Evolutionary conservation across 1,139 yeast genomes (phyloP).

Genomic region (Candida dubliniensis): DNA sequence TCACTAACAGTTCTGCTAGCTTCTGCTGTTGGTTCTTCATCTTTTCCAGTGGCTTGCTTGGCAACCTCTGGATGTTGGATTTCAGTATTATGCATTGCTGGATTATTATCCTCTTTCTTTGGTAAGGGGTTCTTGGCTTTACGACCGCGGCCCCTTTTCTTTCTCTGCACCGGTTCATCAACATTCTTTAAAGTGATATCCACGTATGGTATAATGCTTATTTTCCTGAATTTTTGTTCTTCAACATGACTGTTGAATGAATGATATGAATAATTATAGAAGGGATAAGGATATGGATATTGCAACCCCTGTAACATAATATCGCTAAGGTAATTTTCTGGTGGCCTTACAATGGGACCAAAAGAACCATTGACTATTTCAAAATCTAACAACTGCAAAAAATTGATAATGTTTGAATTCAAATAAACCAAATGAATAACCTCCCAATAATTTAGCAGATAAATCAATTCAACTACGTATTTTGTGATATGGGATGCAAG

Average conservation of each 20-base stretch:
- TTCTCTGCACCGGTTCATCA: constrained; percentile 11
- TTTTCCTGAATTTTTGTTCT: constrained; percentile 26
- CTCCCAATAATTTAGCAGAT: constrained; percentile 47
- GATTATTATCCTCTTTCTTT: neutral
- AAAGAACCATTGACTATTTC: constrained; percentile 39
- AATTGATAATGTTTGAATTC: constrained; percentile 35
- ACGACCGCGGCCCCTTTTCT: constrained; percentile 8
- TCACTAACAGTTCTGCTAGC: constrained; percentile 7
- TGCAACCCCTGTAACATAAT: constrained; percentile 44
- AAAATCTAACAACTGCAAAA: constrained; percentile 36
- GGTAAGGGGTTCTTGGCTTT: constrained; percentile 2
- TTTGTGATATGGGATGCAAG: constrained; percentile 41
- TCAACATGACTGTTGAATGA: constrained; percentile 32
- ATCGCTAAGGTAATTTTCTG: constrained; percentile 36
- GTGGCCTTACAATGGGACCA: constrained; percentile 44
- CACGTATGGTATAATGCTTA: constrained; percentile 37
- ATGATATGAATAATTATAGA: constrained; percentile 48
- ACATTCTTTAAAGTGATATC: constrained; percentile 33
- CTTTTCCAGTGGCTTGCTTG: neutral
- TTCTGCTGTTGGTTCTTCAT: neutral
- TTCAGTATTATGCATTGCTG: neutral
- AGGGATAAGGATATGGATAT: constrained; percentile 50
- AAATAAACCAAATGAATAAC: constrained; percentile 40
- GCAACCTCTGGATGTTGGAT: neutral
- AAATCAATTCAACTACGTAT: constrained; percentile 40